Evolutionary conservation across 805 yeast genomes (phyloP), one percentile per base, ranked within the genome.

Genomic region (Vanderwaltozyma verrucispora): DNA sequence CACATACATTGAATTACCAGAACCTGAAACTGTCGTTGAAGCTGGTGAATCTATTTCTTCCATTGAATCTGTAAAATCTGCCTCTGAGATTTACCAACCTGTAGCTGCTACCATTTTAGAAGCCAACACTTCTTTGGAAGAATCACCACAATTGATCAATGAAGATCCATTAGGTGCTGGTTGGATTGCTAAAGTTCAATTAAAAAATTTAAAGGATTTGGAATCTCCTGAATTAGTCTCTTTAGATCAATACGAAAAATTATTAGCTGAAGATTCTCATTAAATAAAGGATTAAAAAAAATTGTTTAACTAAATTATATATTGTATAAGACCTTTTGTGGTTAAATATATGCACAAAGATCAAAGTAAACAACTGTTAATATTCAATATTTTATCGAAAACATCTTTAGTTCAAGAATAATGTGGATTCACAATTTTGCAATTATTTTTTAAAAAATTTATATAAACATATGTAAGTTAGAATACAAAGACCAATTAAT

Each of bases 1-100:
- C 39, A 94, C 97, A 4, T 92, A 71, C 59, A 80, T 88, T 42
- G 98, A 92, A 64, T 70, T 89, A 49, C 94, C 95, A 33, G 88
- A 80, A 48, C 73, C 72, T 28, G 83, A 79, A 29, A 72, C 69
- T 29, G 65, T 55, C 23, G 68, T 80, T 39, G 77, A 68, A 40
- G 69, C 71, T 34, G 94, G 94, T 35, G 96, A 86, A 45, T 68
- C 89, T 12, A 68, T 92, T 56, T 96, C 96, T 6, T 82, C 95
- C 24, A 94, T 92, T 29, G 98, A 92, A 64, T 75, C 87, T 30
- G 98, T 92, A 53, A 92, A 92, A 65, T 75, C 88, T 33, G 96
- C 98, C 20, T 74, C 85, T 47, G 98, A 92, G 56, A 80, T 92
- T 45, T 89, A 88, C 63, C 67, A 87, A 15, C 98, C 98, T 36